Evolutionary conservation across 805 yeast species (phyloP).

Genomic region (Maudiozyma bulderi): DNA sequence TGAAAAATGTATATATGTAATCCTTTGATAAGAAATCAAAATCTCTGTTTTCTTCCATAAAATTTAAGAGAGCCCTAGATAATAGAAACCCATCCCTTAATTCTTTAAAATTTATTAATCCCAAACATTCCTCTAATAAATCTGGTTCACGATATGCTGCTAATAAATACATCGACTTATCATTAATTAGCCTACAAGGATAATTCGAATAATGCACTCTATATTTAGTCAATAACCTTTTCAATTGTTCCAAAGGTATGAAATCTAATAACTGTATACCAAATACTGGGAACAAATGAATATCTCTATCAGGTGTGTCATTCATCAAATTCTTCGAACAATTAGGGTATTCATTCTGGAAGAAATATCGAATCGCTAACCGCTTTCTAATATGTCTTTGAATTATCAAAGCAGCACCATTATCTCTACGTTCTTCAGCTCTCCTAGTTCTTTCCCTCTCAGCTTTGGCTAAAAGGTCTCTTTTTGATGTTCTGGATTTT

Average conservation of each 20-base stretch:
- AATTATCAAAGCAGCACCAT: slow-evolving; percentile 39
- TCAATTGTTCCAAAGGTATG: slow-evolving; percentile 6
- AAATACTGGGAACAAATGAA: slow-evolving; percentile 25
- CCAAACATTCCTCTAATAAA: slow-evolving; percentile 5
- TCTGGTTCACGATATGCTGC: background rate
- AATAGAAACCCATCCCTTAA: background rate
- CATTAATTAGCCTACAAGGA: slow-evolving; percentile 7
- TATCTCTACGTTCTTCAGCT: slow-evolving; percentile 42
- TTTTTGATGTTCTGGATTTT: slow-evolving; percentile 31
- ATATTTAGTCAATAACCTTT: slow-evolving; percentile 5
- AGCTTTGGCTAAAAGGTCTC: slow-evolving; percentile 49
- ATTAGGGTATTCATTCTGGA: slow-evolving; percentile 10
- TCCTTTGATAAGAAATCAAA: too few relatives aligned
- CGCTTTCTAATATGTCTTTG: slow-evolving; percentile 41
- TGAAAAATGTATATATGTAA: too few relatives aligned
- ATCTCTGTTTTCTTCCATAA: too few relatives aligned
- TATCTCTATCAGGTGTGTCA: background rate
- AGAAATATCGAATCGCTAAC: slow-evolving; percentile 20
- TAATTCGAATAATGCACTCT: slow-evolving; percentile 7
- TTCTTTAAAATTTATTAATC: slow-evolving; percentile 5
- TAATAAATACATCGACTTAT: background rate
- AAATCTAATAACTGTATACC: slow-evolving; percentile 17
- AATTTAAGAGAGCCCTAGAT: too few relatives aligned
- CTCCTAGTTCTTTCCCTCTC: slow-evolving; percentile 57
- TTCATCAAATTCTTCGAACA: background rate